Conservation (phyloP, 768 basidiomycete genomes). For the Dioszegia crocea region DNA sequence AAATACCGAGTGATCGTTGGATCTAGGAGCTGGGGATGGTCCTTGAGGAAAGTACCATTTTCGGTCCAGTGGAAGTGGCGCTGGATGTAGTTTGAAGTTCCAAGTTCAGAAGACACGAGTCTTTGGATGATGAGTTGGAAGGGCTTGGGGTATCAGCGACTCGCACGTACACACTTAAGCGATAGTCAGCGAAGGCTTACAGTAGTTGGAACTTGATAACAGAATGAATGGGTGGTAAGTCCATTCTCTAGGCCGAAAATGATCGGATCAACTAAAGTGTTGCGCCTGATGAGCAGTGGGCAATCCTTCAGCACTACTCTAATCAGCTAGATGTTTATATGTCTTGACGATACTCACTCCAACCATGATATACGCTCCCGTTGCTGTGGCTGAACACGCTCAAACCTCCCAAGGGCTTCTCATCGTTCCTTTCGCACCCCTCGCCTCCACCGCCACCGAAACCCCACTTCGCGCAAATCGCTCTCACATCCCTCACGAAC, state of each 20-base stretch:
- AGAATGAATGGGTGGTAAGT: conserved; percentile 85
- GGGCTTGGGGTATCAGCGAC: conserved; percentile 54
- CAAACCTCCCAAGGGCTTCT: conserved; percentile 55
- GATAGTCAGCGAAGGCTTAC: conserved; percentile 53
- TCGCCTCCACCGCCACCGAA: conserved; percentile 55
- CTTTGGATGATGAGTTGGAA: conserved; percentile 76
- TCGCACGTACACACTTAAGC: conserved; percentile 52
- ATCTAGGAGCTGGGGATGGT: conserved; percentile 74
- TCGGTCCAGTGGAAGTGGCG: conserved; percentile 64
- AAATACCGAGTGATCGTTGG: conserved; percentile 65
- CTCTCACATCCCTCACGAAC: conserved; percentile 59
- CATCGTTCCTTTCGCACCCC: neutral
- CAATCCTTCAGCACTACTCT: conserved; percentile 64
- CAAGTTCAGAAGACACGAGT: conserved; percentile 81
- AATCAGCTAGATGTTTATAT: neutral
- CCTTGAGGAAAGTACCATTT: conserved; percentile 84
- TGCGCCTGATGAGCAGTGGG: conserved; percentile 65
- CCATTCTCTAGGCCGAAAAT: conserved; percentile 91
- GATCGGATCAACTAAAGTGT: conserved; percentile 81
- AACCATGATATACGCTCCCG: conserved; percentile 54
- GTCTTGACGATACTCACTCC: neutral
- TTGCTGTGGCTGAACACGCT: conserved; percentile 85
- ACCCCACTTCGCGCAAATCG: conserved; percentile 60
- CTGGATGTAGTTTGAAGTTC: conserved; percentile 77
- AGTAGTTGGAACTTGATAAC: conserved; percentile 66